These are phyloP conservation scores for Diaporthe sp. DNA, from an alignment of 2,329 filamentous ascomycete genomes.

Conservation along the genomic window DNA sequence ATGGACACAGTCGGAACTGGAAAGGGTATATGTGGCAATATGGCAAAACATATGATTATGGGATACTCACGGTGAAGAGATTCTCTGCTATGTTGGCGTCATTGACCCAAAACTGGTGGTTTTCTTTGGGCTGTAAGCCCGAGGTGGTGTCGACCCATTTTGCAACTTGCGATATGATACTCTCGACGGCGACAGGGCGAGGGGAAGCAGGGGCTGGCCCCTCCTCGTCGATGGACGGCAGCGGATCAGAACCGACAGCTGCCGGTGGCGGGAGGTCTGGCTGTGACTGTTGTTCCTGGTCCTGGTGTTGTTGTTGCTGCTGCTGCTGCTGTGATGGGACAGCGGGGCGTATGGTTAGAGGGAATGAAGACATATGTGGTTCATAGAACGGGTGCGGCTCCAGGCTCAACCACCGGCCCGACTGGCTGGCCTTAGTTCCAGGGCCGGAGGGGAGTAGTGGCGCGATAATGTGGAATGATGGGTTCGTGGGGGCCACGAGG, in stretches of 20 bases:
- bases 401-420: constrained; percentile 34
- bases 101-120: constrained; percentile 43
- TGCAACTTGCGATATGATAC: constrained; percentile 12
- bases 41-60: background rate
- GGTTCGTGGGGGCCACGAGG: background rate
- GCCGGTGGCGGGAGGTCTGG: background rate
- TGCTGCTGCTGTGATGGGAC: constrained; percentile 19
- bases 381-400: constrained; percentile 1
- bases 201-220: background rate
- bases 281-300: background rate
- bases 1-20: too few relatives aligned
- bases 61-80: constrained; percentile 41
- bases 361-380: constrained; percentile 36
- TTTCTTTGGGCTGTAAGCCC: constrained; percentile 9
- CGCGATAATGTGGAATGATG: background rate
- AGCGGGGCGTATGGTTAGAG: constrained; percentile 37
- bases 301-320: constrained; percentile 5
- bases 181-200: constrained; percentile 1
- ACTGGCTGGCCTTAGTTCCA: constrained; percentile 8
- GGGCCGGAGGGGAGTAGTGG: background rate
- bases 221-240: constrained; percentile 5
- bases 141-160: constrained; percentile 27
- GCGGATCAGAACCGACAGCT: background rate
- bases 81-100: constrained; percentile 42
- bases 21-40: background rate